Conservation (phyloP, 2,329 filamentous ascomycete genomes). For the Paraphoma chrysanthemicola region DNA sequence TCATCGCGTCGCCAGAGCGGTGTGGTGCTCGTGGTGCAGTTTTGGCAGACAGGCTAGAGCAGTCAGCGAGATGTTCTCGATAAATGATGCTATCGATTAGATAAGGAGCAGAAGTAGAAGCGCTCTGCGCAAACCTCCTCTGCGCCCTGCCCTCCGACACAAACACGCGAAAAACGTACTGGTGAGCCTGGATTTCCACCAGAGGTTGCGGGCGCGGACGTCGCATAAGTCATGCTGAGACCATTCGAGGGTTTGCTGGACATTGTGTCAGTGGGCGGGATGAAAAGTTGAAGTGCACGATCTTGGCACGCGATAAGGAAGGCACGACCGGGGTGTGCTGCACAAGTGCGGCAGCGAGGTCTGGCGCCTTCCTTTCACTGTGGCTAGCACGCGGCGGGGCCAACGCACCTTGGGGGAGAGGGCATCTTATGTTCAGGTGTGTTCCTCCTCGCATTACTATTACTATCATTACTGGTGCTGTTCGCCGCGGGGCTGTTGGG, state of each 20-base stretch:
- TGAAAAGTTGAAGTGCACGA: slow-evolving; percentile 42
- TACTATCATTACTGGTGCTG: slow-evolving; percentile 31
- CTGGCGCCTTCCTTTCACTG: background rate
- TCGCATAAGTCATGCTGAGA: slow-evolving; percentile 66
- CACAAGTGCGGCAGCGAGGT: background rate
- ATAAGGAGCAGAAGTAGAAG: slow-evolving; percentile 45
- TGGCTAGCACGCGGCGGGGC: background rate
- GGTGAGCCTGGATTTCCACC: slow-evolving; percentile 67
- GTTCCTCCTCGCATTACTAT: slow-evolving; percentile 27
- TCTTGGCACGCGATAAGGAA: slow-evolving; percentile 37
- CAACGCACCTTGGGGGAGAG: slow-evolving; percentile 41
- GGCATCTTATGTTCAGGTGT: slow-evolving; percentile 36
- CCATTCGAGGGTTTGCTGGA: slow-evolving; percentile 52
- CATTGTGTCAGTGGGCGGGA: slow-evolving; percentile 30
- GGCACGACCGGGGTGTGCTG: slow-evolving; percentile 17
- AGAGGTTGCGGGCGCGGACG: slow-evolving; percentile 69
- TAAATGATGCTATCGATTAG: slow-evolving; percentile 46
- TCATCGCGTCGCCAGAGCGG: slow-evolving; percentile 98
- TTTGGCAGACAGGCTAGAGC: slow-evolving; percentile 90
- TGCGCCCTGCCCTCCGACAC: slow-evolving; percentile 33
- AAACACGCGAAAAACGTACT: slow-evolving; percentile 53
- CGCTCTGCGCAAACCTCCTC: background rate
- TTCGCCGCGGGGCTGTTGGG: slow-evolving; percentile 57
- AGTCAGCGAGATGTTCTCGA: slow-evolving; percentile 14
- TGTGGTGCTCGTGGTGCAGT: slow-evolving; percentile 94